Conservation (phyloP, 441 rosid genomes). For the Croton laevigatus region DNA sequence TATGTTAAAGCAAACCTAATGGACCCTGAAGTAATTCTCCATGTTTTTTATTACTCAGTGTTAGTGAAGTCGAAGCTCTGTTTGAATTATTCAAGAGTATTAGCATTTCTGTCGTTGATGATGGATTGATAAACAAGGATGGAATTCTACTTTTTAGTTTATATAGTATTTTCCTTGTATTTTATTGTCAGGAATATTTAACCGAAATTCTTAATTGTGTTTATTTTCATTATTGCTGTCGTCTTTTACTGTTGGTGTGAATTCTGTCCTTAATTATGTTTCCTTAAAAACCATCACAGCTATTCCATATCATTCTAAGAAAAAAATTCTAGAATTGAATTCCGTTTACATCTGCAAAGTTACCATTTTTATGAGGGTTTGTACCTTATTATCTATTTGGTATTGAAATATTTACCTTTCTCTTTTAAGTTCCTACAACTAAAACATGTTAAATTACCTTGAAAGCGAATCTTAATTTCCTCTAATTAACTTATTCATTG, state of each 20-base stretch:
- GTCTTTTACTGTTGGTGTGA: background rate
- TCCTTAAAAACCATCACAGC: background rate
- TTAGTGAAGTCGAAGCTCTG: slow-evolving; percentile 97
- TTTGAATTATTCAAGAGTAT: slow-evolving; percentile 93
- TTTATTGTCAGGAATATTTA: background rate
- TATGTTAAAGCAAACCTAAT: too few species aligned
- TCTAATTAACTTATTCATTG: background rate
- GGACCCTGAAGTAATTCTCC: too few species aligned
- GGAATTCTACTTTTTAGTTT: background rate
- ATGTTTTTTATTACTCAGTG: too few species aligned
- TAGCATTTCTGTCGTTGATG: slow-evolving; percentile 91
- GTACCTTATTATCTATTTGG: background rate
- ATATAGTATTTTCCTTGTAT: slow-evolving; percentile 11
- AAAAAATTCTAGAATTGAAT: background rate
- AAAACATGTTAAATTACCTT: background rate
- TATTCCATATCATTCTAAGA: background rate
- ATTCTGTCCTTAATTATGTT: background rate
- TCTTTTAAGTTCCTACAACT: background rate
- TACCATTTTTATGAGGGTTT: background rate
- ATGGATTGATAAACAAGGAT: slow-evolving; percentile 91
- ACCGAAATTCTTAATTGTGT: too few species aligned
- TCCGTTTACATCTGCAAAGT: background rate
- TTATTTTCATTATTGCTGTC: background rate
- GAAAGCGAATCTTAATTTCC: background rate
- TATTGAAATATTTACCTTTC: background rate